Conservation (phyloP, 2,329 filamentous ascomycete species). For the Colletotrichum scovillei region DNA sequence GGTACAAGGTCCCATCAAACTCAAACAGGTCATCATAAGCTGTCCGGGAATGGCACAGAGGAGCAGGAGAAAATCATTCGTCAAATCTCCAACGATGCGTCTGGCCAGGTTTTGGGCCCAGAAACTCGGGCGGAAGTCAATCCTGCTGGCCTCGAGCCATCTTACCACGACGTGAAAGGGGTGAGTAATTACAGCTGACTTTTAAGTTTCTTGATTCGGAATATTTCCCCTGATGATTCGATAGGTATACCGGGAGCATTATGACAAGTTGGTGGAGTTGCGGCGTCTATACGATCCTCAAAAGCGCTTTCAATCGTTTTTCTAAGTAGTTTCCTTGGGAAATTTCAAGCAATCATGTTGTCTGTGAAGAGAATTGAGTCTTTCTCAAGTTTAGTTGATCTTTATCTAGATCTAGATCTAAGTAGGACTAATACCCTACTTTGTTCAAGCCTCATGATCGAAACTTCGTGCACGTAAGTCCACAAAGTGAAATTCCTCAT, state of each 20-base stretch:
- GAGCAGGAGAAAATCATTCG: slow-evolving; percentile 13
- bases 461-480: too few relatives aligned
- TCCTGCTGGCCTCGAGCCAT: slow-evolving; percentile 16
- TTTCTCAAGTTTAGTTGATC: too few relatives aligned
- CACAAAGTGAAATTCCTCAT: too few relatives aligned
- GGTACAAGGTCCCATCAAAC: too few relatives aligned
- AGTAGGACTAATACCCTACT: too few relatives aligned
- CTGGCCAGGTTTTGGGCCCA: neutral
- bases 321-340: neutral
- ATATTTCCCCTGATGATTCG: neutral
- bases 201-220: too few relatives aligned
- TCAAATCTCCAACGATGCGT: slow-evolving; percentile 6
- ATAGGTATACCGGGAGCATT: slow-evolving; percentile 23
- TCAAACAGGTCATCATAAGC: slow-evolving; percentile 18
- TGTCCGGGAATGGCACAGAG: slow-evolving; percentile 12
- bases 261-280: slow-evolving; percentile 3
- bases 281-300: slow-evolving; percentile 2
- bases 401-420: too few relatives aligned
- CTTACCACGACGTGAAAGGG: slow-evolving; percentile 6
- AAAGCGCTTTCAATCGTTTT: slow-evolving; percentile 18
- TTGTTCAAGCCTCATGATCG: too few relatives aligned
- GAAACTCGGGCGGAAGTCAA: slow-evolving; percentile 10
- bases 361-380: too few relatives aligned
- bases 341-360: too few relatives aligned
- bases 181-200: neutral